Base-by-base conservation (phyloP, 2,329 filamentous ascomycete species). In the Scorias spongiosa region DNA sequence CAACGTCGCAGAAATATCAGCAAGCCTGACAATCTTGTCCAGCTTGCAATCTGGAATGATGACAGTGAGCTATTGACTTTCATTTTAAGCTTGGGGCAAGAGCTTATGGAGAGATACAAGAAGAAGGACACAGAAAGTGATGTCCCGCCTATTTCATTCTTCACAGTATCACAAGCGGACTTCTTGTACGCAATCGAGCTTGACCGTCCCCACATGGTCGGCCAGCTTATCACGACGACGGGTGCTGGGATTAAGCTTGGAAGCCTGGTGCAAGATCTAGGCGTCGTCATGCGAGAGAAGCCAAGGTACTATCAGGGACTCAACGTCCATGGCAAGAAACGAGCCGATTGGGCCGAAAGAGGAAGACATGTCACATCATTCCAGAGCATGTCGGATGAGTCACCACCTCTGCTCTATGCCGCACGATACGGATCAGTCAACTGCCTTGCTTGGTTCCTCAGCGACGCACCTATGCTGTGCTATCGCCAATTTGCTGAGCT, bases 241-340 rank as follows among this genome's bases (percentile, higher is more conserved):
- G 84, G 82, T 1, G 76, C 75, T 3, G 81, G 81, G 1, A 72
- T 89, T 46, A 80, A 82, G 0, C 63, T 88, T 0, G 74, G 81
- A 40, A 65, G 75, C 14, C 63, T 91, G 5, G 72, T 83, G 38
- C 74, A 79, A 60, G 74, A 73, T 45, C 80, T 71, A 44, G 81
- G 81, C 2, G 61, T 81, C 1, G 71, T 80, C 52, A 59, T 79
- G 41, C 40, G 44, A 20, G 66, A 75, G 49, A 83, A 80, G 58
- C 76, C 83, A 1, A 72, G 72, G 44, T 84, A 76, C 58, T 93
- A 93, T 56, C 81, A 84, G 59, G 85, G 85, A 0, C 61, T 89
- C 28, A 80, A 76, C 1, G 80, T 93, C 1, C 78, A 82, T 49
- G 84, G 84, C 2, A 78, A 76, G 59, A 88, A 88, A 61, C 68